A percentile compares a stretch with the other conserved stretches of the same genome.
Conservation (phyloP, 305 asterid genomes). For the Plantago coronopus region DNA sequence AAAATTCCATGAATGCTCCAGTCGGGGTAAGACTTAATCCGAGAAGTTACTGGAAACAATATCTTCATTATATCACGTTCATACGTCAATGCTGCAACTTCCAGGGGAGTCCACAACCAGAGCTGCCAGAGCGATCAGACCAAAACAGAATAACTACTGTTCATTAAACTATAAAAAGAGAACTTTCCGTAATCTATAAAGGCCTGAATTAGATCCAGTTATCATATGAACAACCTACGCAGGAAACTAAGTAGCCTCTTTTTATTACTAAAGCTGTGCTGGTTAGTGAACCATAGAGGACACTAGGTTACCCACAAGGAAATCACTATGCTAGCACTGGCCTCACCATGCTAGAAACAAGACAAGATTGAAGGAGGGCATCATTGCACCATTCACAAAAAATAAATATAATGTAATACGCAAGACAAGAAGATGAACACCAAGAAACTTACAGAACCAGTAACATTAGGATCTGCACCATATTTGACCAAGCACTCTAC, state of each 20-base stretch:
- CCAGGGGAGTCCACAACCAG: constrained; percentile 7
- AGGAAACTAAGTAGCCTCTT: too few species aligned
- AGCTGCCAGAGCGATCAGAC: background rate
- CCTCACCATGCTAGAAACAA: background rate
- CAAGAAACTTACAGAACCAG: background rate
- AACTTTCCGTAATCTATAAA: too few species aligned
- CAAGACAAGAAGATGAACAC: background rate
- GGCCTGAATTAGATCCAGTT: too few species aligned
- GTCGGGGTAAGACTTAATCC: background rate
- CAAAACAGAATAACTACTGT: background rate
- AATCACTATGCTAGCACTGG: too few species aligned
- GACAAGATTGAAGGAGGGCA: background rate
- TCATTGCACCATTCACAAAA: background rate
- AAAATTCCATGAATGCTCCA: too few species aligned
- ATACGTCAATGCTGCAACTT: background rate
- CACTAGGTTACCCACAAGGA: background rate
- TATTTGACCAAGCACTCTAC: background rate
- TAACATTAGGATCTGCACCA: constrained; percentile 14
- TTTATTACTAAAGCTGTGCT: too few species aligned
- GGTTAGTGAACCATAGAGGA: too few species aligned
- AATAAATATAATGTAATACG: background rate
- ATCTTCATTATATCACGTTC: background rate
- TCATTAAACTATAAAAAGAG: too few species aligned
- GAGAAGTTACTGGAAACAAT: constrained; percentile 9
- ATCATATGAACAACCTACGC: too few species aligned